phyloP scores from a whole-genome alignment of 2,329 filamentous ascomycete genomes.

The Chaetomiaceae sp. region DNA sequence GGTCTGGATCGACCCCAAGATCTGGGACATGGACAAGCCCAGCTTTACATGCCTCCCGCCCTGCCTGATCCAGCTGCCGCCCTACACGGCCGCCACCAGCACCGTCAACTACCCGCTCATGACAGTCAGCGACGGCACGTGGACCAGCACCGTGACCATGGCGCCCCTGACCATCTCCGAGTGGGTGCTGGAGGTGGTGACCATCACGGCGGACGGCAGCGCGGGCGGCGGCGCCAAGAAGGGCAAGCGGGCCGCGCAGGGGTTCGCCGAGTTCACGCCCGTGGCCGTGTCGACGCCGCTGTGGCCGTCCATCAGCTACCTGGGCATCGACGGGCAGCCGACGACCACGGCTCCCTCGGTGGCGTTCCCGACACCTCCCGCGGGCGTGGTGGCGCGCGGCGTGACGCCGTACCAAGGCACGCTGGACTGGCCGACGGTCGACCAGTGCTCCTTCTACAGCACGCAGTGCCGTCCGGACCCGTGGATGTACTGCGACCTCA shows the following conservation, averaged over 20 bases:
- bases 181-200: conserved; percentile 26
- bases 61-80: conserved; percentile 29
- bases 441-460: no score
- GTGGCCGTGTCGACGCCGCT: background rate
- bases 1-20: conserved; percentile 28
- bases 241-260: background rate
- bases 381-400: background rate
- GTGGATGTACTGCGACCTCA: no score
- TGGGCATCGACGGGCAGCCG: background rate
- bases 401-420: no score
- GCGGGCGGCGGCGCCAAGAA: background rate
- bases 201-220: conserved; percentile 7
- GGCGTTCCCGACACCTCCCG: conserved; percentile 45
- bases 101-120: conserved; percentile 30
- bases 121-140: conserved; percentile 29
- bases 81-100: conserved; percentile 26
- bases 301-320: conserved; percentile 8
- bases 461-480: no score
- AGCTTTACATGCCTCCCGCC: conserved; percentile 29
- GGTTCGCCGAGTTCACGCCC: background rate
- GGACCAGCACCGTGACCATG: conserved; percentile 30
- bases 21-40: conserved; percentile 31
- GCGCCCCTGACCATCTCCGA: conserved; percentile 29
- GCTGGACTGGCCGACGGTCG: background rate
- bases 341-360: conserved; percentile 31